Percentiles rank a stretch among this genome's conserved stretches.
phyloP scores from a whole-genome alignment of 1,284 basidiomycete genomes.

The Stygiomarasmius scandens region DNA sequence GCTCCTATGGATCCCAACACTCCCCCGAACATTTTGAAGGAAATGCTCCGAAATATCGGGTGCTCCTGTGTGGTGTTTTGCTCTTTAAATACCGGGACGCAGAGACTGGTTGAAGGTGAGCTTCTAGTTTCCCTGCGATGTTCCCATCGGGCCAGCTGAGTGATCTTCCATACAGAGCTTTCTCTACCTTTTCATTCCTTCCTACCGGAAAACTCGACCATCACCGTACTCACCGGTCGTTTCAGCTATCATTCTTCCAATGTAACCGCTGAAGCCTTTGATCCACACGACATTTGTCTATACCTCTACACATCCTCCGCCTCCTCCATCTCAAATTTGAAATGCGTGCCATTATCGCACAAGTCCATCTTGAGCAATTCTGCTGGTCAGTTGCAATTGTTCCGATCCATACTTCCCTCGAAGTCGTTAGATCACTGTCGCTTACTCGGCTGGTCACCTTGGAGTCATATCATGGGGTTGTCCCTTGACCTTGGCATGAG shows the following conservation, averaged over 20 bases:
- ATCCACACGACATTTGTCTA: constrained; percentile 24
- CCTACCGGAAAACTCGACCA: constrained; percentile 27
- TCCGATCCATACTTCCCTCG: constrained; percentile 24
- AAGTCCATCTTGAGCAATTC: constrained; percentile 26
- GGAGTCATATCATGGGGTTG: constrained; percentile 34
- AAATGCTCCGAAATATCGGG: constrained; percentile 32
- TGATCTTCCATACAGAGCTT: constrained; percentile 17
- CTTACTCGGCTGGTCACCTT: constrained; percentile 37
- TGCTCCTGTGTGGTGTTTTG: constrained; percentile 32
- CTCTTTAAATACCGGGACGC: constrained; percentile 23
- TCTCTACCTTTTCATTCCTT: constrained; percentile 23
- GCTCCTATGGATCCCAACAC: constrained; percentile 36
- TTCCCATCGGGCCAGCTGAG: not conserved
- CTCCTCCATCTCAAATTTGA: constrained; percentile 34
- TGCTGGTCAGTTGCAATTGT: not conserved
- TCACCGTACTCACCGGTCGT: constrained; percentile 30
- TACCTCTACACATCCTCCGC: constrained; percentile 39
- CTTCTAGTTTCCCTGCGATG: not conserved
- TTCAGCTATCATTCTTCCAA: constrained; percentile 25
- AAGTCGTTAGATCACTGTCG: constrained; percentile 28
- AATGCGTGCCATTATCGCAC: constrained; percentile 36
- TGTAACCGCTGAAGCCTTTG: constrained; percentile 19
- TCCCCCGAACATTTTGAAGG: constrained; percentile 31
- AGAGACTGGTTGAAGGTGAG: constrained; percentile 27
- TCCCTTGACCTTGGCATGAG: constrained; percentile 27